A percentile compares a stretch with the other conserved stretches of the same genome.
Conservation (phyloP, 768 basidiomycete species). For the Lepiota venenata region DNA sequence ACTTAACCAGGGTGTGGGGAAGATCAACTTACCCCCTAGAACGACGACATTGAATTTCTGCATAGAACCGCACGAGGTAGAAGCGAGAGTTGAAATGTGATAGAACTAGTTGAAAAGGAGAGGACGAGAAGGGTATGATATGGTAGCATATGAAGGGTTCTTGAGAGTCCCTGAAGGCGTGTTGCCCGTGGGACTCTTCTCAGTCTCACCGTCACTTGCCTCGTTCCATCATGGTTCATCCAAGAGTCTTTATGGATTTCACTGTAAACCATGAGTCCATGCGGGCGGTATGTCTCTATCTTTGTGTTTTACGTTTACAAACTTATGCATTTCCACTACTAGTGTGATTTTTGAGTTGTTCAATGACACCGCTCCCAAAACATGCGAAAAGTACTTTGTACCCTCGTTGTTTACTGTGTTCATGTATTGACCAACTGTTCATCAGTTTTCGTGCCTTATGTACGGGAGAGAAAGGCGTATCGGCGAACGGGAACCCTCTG, state of each 20-base stretch:
- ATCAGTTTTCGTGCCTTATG: conserved; percentile 80
- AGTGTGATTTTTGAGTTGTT: conserved; percentile 78
- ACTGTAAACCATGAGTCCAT: conserved; percentile 41
- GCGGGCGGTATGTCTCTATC: conserved; percentile 47
- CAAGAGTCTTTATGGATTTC: conserved; percentile 72
- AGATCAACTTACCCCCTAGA: conserved; percentile 58
- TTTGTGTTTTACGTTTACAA: not conserved
- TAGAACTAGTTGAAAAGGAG: conserved; percentile 6
- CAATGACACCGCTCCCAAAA: conserved; percentile 69
- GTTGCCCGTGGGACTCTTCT: conserved; percentile 9
- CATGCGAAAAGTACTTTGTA: conserved; percentile 68
- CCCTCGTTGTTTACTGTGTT: not conserved
- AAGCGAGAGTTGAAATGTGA: not conserved
- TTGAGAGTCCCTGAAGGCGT: not conserved
- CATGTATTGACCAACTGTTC: conserved; percentile 6
- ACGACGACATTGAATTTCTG: conserved; percentile 76
- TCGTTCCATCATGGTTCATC: conserved; percentile 38
- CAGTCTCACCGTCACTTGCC: conserved; percentile 5
- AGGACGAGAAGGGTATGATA: not conserved
- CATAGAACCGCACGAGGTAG: conserved; percentile 33
- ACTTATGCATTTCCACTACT: conserved; percentile 6
- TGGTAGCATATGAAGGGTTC: not conserved
- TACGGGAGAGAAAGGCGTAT: conserved; percentile 82
- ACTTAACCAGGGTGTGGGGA: not conserved
- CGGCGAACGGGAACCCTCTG: conserved; percentile 62